These are phyloP conservation scores for Fagopyrum esculentum DNA, from an alignment of 148 eudicot species.

Conservation along the genomic window DNA sequence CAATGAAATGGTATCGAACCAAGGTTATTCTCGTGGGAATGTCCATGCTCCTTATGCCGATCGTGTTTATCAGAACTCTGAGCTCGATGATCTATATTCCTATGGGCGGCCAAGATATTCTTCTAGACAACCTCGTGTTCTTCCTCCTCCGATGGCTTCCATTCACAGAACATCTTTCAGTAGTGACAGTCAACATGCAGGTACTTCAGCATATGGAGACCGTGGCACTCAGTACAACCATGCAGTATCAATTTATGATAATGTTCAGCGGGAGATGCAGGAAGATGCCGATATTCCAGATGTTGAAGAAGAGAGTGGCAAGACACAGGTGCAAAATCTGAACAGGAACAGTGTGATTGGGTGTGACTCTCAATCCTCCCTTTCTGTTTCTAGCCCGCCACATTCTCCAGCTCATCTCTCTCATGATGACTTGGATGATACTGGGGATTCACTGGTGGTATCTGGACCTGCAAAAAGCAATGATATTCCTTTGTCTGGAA, in stretches of 20 bases:
- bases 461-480: constrained; percentile 36
- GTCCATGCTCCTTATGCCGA: constrained; percentile 45
- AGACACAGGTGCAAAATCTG: constrained; percentile 30
- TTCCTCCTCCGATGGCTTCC: constrained; percentile 66
- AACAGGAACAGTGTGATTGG: constrained; percentile 35
- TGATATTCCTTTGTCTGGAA: constrained; percentile 25
- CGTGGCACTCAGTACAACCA: constrained; percentile 26
- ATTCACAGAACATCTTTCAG: constrained; percentile 40
- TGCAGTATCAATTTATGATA: constrained; percentile 29
- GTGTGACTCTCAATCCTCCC: constrained; percentile 84
- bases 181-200: constrained; percentile 41
- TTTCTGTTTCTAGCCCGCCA: constrained; percentile 92
- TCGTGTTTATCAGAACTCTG: constrained; percentile 49
- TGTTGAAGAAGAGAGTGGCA: constrained; percentile 27
- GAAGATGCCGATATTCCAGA: constrained; percentile 36
- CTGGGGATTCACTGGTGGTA: constrained; percentile 48
- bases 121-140: constrained; percentile 85
- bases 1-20: constrained; percentile 64
- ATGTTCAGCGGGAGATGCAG: constrained; percentile 30
- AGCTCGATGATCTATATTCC: constrained; percentile 57
- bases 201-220: constrained; percentile 42
- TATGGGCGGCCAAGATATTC: constrained; percentile 81
- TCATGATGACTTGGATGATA: constrained; percentile 85
- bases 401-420: constrained; percentile 79
- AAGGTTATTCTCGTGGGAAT: constrained; percentile 41